Conservation (phyloP, 148 eudicot genomes). For the Chenopodium album region DNA sequence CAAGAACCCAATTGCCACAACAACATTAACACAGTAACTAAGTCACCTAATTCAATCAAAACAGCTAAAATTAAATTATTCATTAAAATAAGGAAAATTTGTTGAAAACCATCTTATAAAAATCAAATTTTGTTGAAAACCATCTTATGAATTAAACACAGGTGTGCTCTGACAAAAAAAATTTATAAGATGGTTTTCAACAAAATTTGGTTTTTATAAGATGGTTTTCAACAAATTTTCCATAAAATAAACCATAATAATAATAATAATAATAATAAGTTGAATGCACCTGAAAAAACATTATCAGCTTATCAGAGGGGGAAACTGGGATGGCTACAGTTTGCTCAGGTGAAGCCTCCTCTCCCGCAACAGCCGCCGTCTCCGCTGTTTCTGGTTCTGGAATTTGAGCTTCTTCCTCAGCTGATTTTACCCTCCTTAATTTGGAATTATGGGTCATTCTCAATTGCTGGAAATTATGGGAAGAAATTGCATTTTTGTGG, state of each 20-base stretch:
- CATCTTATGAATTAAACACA: no score
- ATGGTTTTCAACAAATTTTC: no score
- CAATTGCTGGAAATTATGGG: slow-evolving; percentile 13
- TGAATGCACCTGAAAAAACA: slow-evolving; percentile 69
- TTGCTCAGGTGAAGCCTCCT: slow-evolving; percentile 38
- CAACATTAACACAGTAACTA: not conserved
- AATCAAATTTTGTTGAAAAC: no score
- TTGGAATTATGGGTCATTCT: slow-evolving; percentile 24
- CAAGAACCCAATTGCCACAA: not conserved
- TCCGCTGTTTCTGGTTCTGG: slow-evolving; percentile 5
- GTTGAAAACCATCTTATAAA: no score
- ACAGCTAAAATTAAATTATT: not conserved
- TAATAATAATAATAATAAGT: no score
- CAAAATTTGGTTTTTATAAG: no score
- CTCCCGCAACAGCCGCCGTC: slow-evolving; percentile 21
- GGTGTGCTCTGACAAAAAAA: no score
- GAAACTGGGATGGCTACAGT: slow-evolving; percentile 79
- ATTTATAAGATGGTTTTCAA: no score
- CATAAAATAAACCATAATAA: no score
- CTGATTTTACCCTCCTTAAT: slow-evolving; percentile 34
- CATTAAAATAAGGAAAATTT: not conserved
- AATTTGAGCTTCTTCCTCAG: slow-evolving; percentile 29
- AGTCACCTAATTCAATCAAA: not conserved
- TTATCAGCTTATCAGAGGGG: slow-evolving; percentile 76
- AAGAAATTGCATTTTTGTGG: slow-evolving; percentile 22